Evolutionary conservation across 139 green algal species (phyloP).

Genomic region (Helicosporidium sp.): DNA sequence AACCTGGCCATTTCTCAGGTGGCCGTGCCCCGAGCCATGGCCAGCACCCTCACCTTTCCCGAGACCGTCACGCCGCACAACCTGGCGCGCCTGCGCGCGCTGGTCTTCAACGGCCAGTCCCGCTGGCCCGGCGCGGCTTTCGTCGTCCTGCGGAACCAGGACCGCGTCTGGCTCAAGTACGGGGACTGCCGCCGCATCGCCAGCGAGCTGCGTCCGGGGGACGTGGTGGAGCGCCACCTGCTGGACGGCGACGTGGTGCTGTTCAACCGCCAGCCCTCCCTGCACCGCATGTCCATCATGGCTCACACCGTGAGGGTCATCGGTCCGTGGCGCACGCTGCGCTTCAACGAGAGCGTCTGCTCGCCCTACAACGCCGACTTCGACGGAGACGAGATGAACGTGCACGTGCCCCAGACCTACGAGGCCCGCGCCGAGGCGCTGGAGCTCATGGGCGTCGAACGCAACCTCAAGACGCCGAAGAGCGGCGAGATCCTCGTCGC

Average conservation of each 20-base stretch:
- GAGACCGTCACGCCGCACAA: constrained; percentile 79
- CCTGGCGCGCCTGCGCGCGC: constrained; percentile 59
- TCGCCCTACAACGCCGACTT: constrained; percentile 98
- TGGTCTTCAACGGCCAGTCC: constrained; percentile 42
- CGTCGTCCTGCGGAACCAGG: constrained; percentile 43
- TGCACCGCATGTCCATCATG: constrained; percentile 97
- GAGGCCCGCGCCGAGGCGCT: constrained; percentile 81
- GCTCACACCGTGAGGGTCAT: constrained; percentile 69
- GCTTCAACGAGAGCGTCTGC: constrained; percentile 97
- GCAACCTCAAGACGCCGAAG: constrained; percentile 92
- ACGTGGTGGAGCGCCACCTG: constrained; percentile 84
- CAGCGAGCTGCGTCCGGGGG: constrained; percentile 60
- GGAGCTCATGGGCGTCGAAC: constrained; percentile 70
- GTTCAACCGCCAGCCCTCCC: constrained; percentile 93
- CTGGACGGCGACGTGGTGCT: constrained; percentile 84
- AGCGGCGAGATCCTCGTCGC: constrained; percentile 87
- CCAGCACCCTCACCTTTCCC: constrained; percentile 80
- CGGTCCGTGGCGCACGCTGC: constrained; percentile 73
- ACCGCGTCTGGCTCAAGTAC: constrained; percentile 59
- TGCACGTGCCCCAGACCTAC: constrained; percentile 91
- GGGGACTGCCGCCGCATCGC: constrained; percentile 72
- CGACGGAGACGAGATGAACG: constrained; percentile 98
- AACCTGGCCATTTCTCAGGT: constrained; percentile 83
- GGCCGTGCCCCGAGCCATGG: constrained; percentile 73
- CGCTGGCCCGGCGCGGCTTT: constrained; percentile 83